phyloP scores from a whole-genome alignment of 768 basidiomycete species.

The Pleurotus sapidus region DNA sequence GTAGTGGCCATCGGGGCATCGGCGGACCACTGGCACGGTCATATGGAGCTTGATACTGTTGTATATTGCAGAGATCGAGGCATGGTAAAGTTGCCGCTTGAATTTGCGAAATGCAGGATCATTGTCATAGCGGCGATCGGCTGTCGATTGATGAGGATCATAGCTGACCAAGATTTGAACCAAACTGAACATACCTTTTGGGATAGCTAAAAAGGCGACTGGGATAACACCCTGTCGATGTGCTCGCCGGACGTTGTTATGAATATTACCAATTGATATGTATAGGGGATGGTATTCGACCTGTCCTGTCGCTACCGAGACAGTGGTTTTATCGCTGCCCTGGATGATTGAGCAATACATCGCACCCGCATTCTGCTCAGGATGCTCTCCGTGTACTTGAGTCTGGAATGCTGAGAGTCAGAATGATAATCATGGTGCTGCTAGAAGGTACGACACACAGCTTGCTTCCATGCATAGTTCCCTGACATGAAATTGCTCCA shows the following conservation, averaged over 20 bases:
- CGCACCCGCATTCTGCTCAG: constrained; percentile 18
- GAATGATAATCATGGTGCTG: not conserved
- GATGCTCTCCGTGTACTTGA: constrained; percentile 13
- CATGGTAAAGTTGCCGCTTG: constrained; percentile 26
- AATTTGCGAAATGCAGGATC: constrained; percentile 23
- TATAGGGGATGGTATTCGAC: constrained; percentile 34
- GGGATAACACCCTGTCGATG: constrained; percentile 26
- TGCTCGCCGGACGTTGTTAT: constrained; percentile 26
- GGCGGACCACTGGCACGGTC: constrained; percentile 19
- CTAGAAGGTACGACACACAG: constrained; percentile 15
- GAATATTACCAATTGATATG: constrained; percentile 26
- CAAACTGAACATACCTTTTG: constrained; percentile 20
- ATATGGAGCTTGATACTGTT: constrained; percentile 19
- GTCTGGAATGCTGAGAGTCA: constrained; percentile 7
- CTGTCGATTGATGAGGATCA: not conserved
- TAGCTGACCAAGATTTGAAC: not conserved
- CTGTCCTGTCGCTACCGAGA: constrained; percentile 33
- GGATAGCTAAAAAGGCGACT: constrained; percentile 26
- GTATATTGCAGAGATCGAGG: constrained; percentile 21
- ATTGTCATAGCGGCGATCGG: constrained; percentile 9
- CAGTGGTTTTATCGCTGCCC: constrained; percentile 36
- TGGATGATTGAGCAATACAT: constrained; percentile 29
- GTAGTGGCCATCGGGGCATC: constrained; percentile 27
- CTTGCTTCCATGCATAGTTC: constrained; percentile 37
- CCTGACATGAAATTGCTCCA: constrained; percentile 38